Base-by-base conservation (phyloP, 2,329 filamentous ascomycete genomes). In the Verticillium albo-atrum region DNA sequence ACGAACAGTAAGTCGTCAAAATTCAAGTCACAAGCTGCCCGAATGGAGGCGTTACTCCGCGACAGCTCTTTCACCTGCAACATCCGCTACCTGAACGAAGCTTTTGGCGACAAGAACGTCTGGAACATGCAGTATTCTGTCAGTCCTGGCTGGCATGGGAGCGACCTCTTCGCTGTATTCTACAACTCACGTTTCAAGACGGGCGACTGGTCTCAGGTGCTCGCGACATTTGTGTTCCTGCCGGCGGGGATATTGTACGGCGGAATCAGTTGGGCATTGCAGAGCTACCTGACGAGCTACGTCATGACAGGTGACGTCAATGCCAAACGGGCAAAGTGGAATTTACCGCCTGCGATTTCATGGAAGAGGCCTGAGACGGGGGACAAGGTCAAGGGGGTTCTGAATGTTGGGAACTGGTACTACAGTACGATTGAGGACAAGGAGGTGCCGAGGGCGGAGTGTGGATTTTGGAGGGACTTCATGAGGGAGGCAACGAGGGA, bases 101-200 rank as follows among this genome's bases (percentile, higher is more conserved):
- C 72, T 3, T 71, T 75, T 55, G 65, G 68, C 17, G 67, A 69
- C 42, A 65, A 65, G 3, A 74, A 70, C 30, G 68, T 71, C 3
- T 79, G 69, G 60, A 72, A 68, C 55, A 72, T 79, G 65, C 74
- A 77, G 60, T 80, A 79, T 65, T 70, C 70, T 6, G 68, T 75
- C 7, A 67, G 70, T 6, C 76, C 75, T 0, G 75, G 73, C 6
- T 68, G 71, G 53, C 76, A 79, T 61, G 76, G 68, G 7, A 68
- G 70, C 7, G 77, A 79, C 59, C 65, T 79, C 6, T 62, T 78
- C 6, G 69, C 75, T 17, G 71, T 73, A 2, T 79, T 79, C 64
- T 78, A 72, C 68, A 71, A 73, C 56, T 60, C 69, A 3, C 63
- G 68, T 28, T 59, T 74, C 34, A 67, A 68, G 7, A 58, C 69